Evolutionary conservation across 495 filamentous ascomycete genomes (phyloP), one percentile per base, ranked within the genome.

Genomic region (Bacidia gigantensis): DNA sequence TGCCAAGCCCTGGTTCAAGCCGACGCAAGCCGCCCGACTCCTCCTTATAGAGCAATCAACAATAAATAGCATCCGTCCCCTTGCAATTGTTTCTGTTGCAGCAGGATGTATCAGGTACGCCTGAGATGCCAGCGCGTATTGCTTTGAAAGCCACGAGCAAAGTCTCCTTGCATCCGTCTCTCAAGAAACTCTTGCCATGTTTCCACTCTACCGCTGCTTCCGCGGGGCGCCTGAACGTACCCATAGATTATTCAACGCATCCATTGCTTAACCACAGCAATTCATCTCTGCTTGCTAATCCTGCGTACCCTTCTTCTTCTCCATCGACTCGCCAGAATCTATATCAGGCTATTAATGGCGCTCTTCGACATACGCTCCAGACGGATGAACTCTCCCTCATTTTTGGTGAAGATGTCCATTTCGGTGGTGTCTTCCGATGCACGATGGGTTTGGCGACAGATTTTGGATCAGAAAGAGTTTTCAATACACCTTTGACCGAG

Each of bases 321-420:
- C 75, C 76, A 12, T 87, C 84, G 17, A 88, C 85, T 58, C 80
- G 85, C 39, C 80, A 94, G 73, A 97, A 95, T 66, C 75, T 93
- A 49, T 95, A 88, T 72, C 84, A 92, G 63, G 83, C 92, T 21
- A 80, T 98, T 69, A 96, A 96, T 66, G 80, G 87, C 60, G 90
- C 90, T 12, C 71, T 98, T 11, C 74, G 83, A 26, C 83, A 79
- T 39, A 84, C 92, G 26, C 75, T 98, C n/a, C 74, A 82, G 11
- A 77, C 81, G 14, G 89, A 95, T 56, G 85, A 90, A 52, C 82
- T 82, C 20, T 87, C 93, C 22, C 70, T 95, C 40, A 76, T 98
- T 26, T 98, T 98, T 56, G 92, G 92, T 43, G 92, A 98, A 70
- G 92, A 98, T 64, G 87, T 98, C 21, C 84, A 90, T 32, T 98